Conservation (phyloP, 2,329 filamentous ascomycete genomes). For the Escovopsis weberi region DNA sequence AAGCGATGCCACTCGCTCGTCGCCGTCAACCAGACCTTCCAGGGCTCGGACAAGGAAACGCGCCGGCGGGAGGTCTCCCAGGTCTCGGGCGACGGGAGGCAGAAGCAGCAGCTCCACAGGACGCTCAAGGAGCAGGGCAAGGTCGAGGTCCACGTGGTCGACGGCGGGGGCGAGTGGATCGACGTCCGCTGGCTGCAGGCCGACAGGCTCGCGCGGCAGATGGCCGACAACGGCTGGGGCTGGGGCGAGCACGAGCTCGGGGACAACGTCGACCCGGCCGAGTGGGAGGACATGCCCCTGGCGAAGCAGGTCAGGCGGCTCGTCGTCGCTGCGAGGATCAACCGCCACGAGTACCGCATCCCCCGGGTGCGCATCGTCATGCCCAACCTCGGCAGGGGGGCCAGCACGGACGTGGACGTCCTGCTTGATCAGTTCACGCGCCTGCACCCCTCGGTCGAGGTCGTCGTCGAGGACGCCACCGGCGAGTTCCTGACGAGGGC, state of each 20-base stretch:
- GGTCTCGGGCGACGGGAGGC: conserved; percentile 9
- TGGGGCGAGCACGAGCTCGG: conserved; percentile 23
- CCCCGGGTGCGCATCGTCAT: conserved; percentile 22
- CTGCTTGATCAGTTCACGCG: conserved; percentile 18
- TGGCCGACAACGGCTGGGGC: conserved; percentile 27
- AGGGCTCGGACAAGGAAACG: conserved; percentile 15
- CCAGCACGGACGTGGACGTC: conserved; percentile 16
- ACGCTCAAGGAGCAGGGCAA: conserved; percentile 19
- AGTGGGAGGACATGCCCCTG: conserved; percentile 21
- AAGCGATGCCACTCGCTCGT: conserved; percentile 18
- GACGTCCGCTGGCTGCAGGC: conserved; percentile 16
- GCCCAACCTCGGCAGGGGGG: conserved; percentile 16
- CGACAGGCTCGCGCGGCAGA: conserved; percentile 22
- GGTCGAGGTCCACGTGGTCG: conserved; percentile 22
- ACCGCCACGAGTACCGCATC: conserved; percentile 22
- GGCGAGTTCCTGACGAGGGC: conserved; percentile 13
- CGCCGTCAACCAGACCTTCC: conserved; percentile 19
- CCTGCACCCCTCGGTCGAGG: conserved; percentile 17
- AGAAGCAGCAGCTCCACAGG: conserved; percentile 17
- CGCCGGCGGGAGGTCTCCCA: conserved; percentile 12
- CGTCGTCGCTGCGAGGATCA: conserved; percentile 21
- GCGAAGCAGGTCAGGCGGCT: conserved; percentile 19
- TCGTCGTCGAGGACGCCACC: conserved; percentile 18
- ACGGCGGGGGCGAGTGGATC: conserved; percentile 21
- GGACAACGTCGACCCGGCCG: conserved; percentile 17